Percentiles rank a stretch among this genome's conserved stretches.
These are phyloP conservation scores for Eudorina sp. DNA, from an alignment of 139 green algal species.

Conservation along the genomic window DNA sequence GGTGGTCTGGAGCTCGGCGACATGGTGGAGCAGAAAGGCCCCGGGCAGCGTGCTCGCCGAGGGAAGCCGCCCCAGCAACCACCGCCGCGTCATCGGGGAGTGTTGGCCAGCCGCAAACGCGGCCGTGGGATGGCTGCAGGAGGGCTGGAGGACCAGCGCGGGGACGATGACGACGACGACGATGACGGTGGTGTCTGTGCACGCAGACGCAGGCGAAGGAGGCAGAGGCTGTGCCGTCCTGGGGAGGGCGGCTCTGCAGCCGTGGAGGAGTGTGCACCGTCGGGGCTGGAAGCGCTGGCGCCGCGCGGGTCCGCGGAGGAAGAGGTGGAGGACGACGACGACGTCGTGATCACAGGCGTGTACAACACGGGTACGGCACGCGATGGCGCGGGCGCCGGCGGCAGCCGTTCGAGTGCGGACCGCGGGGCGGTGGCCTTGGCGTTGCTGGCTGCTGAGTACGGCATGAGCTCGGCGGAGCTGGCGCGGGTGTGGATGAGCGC, in stretches of 20 bases:
- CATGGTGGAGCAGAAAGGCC: too few species aligned
- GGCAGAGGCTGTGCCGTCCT: not conserved
- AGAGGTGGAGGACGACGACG: too few species aligned
- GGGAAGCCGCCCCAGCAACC: too few species aligned
- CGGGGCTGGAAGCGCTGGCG: not conserved
- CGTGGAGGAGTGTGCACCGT: not conserved
- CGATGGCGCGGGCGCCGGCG: too few species aligned
- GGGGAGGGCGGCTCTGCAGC: not conserved
- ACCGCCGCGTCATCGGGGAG: too few species aligned
- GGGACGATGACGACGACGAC: not conserved
- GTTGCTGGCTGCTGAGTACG: not conserved
- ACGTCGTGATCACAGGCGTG: too few species aligned
- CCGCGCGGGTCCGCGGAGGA: not conserved
- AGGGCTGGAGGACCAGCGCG: not conserved
- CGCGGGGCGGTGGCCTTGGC: not conserved
- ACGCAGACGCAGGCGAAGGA: not conserved
- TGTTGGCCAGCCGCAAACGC: too few species aligned
- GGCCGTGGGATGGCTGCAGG: too few species aligned
- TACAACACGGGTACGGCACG: too few species aligned
- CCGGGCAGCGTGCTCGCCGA: too few species aligned
- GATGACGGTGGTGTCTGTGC: not conserved
- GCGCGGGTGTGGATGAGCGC: not conserved
- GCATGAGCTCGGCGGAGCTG: not conserved
- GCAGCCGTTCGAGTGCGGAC: too few species aligned
- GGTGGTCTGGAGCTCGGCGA: too few species aligned